Conservation (phyloP, 2,329 filamentous ascomycete species). For the Aspergillus sp. region DNA sequence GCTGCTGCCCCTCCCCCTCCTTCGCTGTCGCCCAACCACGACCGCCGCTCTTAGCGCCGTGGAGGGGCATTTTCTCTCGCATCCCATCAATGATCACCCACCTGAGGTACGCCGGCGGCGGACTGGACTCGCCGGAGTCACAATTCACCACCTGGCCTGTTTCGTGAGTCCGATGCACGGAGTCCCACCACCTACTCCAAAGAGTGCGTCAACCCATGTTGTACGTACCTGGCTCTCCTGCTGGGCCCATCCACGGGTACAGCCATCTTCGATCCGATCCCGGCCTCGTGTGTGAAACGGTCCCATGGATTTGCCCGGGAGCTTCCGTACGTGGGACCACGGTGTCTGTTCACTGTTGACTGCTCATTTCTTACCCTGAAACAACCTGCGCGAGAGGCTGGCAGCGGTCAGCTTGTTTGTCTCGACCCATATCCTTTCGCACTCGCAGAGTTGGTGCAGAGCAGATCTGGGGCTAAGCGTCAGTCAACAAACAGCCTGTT, state of each 20-base stretch:
- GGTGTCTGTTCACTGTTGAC: not conserved
- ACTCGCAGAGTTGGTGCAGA: not conserved
- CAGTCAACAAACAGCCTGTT: not conserved
- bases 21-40: not conserved
- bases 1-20: conserved; percentile 12
- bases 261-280: conserved; percentile 20
- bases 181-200: conserved; percentile 7
- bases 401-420: not conserved
- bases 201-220: not conserved
- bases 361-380: not conserved
- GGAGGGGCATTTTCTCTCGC: conserved; percentile 1
- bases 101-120: too few relatives aligned
- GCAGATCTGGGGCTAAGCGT: not conserved
- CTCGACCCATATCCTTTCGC: not conserved
- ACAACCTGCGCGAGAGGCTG: not conserved
- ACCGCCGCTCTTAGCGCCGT: conserved; percentile 2
- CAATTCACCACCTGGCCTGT: not conserved
- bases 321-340: conserved; percentile 16
- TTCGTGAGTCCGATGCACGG: conserved; percentile 10
- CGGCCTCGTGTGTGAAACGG: conserved; percentile 15
- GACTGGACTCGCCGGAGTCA: not conserved
- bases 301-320: conserved; percentile 22
- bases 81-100: not conserved
- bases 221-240: conserved; percentile 14
- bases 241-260: not conserved